phyloP scores from a whole-genome alignment of 495 filamentous ascomycete species.

The Talaromyces trachyspermus region DNA sequence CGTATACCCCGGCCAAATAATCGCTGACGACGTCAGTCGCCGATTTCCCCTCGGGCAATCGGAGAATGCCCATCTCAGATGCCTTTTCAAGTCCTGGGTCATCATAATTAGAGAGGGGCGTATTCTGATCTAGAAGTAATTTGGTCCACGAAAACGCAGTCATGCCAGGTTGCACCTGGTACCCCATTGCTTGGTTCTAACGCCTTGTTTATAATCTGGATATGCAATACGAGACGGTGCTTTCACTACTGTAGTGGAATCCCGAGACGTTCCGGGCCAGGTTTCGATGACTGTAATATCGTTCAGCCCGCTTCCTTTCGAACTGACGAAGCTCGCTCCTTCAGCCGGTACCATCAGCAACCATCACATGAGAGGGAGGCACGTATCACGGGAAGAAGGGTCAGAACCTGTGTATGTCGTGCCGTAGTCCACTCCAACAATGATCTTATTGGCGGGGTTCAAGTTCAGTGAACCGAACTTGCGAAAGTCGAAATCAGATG shows the following conservation, averaged over 20 bases:
- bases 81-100: conserved; percentile 2
- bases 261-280: conserved; percentile 11
- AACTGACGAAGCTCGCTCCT: conserved; percentile 11
- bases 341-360: neutral
- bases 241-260: conserved; percentile 6
- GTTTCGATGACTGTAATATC: conserved; percentile 11
- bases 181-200: conserved; percentile 10
- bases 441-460: conserved; percentile 12
- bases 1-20: conserved; percentile 37
- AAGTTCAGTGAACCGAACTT: neutral
- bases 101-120: conserved; percentile 9
- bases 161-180: conserved; percentile 11
- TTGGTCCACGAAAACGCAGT: conserved; percentile 15
- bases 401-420: conserved; percentile 33
- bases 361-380: neutral
- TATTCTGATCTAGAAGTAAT: conserved; percentile 13
- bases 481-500: neutral
- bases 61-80: conserved; percentile 4
- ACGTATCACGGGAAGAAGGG: neutral
- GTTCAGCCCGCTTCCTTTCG: conserved; percentile 2
- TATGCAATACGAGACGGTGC: conserved; percentile 14
- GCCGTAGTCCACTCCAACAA: conserved; percentile 39
- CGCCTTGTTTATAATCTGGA: conserved; percentile 2
- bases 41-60: conserved; percentile 9
- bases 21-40: conserved; percentile 26